Percentiles rank a stretch among this genome's conserved stretches.
Conservation (phyloP, 2,329 filamentous ascomycete species). For the Phoma herbarum region DNA sequence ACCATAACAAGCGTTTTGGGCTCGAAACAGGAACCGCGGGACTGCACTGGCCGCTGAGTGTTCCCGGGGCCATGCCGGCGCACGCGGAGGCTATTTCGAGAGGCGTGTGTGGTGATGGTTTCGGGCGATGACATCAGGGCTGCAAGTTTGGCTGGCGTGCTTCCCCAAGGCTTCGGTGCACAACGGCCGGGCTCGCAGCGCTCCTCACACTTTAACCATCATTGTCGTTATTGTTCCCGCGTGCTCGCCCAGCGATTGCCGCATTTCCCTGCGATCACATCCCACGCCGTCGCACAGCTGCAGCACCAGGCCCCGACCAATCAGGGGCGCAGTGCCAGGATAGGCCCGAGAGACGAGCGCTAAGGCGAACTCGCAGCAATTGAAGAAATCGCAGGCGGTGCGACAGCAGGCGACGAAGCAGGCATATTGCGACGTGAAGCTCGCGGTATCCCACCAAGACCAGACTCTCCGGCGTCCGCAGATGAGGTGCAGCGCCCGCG, state of each 20-base stretch:
- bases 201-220: slow-evolving; percentile 2
- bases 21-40: slow-evolving; percentile 11
- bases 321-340: slow-evolving; percentile 31
- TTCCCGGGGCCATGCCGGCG: slow-evolving; percentile 6
- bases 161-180: slow-evolving; percentile 6
- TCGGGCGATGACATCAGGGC: slow-evolving; percentile 19
- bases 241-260: slow-evolving; percentile 4
- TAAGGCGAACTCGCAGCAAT: slow-evolving; percentile 44
- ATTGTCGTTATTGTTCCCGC: background rate
- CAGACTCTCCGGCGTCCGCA: background rate
- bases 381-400: slow-evolving; percentile 42
- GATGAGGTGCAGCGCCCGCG: slow-evolving; percentile 15
- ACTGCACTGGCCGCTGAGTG: slow-evolving; percentile 16
- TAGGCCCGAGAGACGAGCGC: slow-evolving; percentile 45
- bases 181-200: slow-evolving; percentile 10
- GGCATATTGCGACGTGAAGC: background rate
- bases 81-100: slow-evolving; percentile 3
- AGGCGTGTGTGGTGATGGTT: slow-evolving; percentile 17
- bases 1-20: slow-evolving; percentile 3
- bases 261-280: background rate
- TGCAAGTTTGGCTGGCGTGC: slow-evolving; percentile 15
- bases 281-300: slow-evolving; percentile 2
- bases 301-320: slow-evolving; percentile 35
- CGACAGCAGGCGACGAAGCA: slow-evolving; percentile 5
- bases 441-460: background rate